Evolutionary conservation across 2,329 filamentous ascomycete genomes (phyloP).

Genomic region (Aspergillus fijiensis): DNA sequence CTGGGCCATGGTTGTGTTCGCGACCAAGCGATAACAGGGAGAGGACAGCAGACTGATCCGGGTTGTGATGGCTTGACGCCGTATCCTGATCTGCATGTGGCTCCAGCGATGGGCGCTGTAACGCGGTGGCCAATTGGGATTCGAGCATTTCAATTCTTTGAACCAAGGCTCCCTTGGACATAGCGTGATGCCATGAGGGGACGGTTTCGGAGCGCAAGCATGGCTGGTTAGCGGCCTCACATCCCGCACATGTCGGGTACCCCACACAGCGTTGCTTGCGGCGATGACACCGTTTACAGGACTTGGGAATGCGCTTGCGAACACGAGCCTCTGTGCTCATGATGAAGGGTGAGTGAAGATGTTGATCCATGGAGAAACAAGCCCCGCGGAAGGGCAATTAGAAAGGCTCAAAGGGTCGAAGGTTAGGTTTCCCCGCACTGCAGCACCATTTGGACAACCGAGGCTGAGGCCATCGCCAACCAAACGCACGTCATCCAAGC

Average conservation of each 20-base stretch:
- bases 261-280: constrained; percentile 28
- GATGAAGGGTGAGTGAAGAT: not conserved
- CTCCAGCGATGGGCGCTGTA: not conserved
- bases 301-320: constrained; percentile 25
- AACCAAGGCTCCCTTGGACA: constrained; percentile 26
- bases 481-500: not conserved
- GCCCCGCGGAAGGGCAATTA: too few relatives aligned
- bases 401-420: not conserved
- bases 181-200: constrained; percentile 27
- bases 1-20: constrained; percentile 1
- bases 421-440: not conserved
- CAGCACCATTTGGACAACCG: not conserved
- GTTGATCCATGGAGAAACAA: not conserved
- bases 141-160: constrained; percentile 24
- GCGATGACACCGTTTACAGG: constrained; percentile 25
- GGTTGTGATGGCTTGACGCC: not conserved
- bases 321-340: constrained; percentile 11
- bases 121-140: constrained; percentile 15
- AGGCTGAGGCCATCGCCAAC: not conserved
- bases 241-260: constrained; percentile 22
- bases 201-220: constrained; percentile 21
- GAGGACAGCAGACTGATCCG: not conserved
- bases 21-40: constrained; percentile 9
- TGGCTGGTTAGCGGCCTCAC: constrained; percentile 19
- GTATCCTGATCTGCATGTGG: not conserved